Evolutionary conservation across 2,329 filamentous ascomycete genomes (phyloP), one percentile per base, ranked within the genome.

Genomic region (Grosmannia serpens): DNA sequence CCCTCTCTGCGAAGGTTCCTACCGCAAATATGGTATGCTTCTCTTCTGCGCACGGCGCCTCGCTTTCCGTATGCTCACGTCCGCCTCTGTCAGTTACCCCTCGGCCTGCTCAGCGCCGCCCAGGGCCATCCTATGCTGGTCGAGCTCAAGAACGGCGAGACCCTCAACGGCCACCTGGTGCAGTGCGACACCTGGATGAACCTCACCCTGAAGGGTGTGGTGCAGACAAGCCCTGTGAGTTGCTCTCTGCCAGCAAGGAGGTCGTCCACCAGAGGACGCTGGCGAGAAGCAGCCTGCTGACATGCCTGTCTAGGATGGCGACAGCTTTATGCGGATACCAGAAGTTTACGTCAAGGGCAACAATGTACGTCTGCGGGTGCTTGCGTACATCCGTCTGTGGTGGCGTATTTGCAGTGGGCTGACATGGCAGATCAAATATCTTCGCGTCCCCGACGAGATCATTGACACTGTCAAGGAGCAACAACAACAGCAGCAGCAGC

Each of bases 171-270:
- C 63, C 91, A 96, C 70, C 79, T 99, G 60, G 88, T 96, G 72
- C 90, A 87, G 73, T 99, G 92, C 84, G 94, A 99, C 73, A 99
- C 92, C 54, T 99, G 94, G 91, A 99, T 99, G 94, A 99, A 99
- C 76, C 77, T 99, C 66, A 97, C 92, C 2, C 76, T 99, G 65
- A 95, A 94, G 73, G 94, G 97, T 73, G 95, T 99, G 26, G 89
- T 97, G 41, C 92, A 97, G 74, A 97, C 94, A 22, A 96, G 88
- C 70, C 86, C 92, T 27, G 84, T 87, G 74, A 56, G 78, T 65
- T 8, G 1, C 20, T 6, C 7, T 24, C 58, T 29, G 17, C 24
- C 5, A 27, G 10, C 15, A 13, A 8, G 2, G n/a, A 22, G n/a
- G 22, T n/a, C 3, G n/a, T 13, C 33, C 6, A 8, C 41, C 8